phyloP scores from a whole-genome alignment of 2,329 filamentous ascomycete genomes.

The Talaromyces pinophilus region DNA sequence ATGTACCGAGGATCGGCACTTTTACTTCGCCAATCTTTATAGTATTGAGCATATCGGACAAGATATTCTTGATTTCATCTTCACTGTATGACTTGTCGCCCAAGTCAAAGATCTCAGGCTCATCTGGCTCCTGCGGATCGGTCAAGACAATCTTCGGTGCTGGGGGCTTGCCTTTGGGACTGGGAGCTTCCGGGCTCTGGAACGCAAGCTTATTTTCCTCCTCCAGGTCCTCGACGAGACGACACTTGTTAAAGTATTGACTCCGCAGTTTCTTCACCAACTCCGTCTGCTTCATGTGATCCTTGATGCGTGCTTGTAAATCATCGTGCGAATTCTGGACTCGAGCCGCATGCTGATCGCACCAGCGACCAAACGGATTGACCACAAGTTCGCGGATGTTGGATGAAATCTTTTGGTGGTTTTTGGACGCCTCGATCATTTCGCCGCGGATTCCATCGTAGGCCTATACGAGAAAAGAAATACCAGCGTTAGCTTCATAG shows the following conservation, averaged over 20 bases:
- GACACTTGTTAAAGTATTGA: conserved; percentile 98
- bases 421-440: conserved; percentile 87
- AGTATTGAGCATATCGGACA: conserved; percentile 80
- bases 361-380: conserved; percentile 92
- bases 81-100: conserved; percentile 83
- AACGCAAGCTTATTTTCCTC: conserved; percentile 99
- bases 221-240: conserved; percentile 91
- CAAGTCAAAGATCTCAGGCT: conserved; percentile 84
- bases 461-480: conserved; percentile 58
- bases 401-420: conserved; percentile 91
- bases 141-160: conserved; percentile 80
- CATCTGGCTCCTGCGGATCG: conserved; percentile 65
- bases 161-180: conserved; percentile 59
- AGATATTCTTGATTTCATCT: conserved; percentile 87
- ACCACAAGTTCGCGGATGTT: conserved; percentile 96
- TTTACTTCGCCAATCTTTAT: conserved; percentile 89
- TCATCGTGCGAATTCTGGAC: conserved; percentile 95
- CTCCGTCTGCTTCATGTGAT: conserved; percentile 89
- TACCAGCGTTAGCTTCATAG: background rate
- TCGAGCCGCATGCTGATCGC: conserved; percentile 87
- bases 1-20: conserved; percentile 91
- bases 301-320: conserved; percentile 84
- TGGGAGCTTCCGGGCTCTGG: conserved; percentile 72
- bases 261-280: conserved; percentile 88
- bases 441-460: conserved; percentile 91